Evolutionary conservation across 345 rosid species (phyloP).

Genomic region (Erysimum cheiranthoides): DNA sequence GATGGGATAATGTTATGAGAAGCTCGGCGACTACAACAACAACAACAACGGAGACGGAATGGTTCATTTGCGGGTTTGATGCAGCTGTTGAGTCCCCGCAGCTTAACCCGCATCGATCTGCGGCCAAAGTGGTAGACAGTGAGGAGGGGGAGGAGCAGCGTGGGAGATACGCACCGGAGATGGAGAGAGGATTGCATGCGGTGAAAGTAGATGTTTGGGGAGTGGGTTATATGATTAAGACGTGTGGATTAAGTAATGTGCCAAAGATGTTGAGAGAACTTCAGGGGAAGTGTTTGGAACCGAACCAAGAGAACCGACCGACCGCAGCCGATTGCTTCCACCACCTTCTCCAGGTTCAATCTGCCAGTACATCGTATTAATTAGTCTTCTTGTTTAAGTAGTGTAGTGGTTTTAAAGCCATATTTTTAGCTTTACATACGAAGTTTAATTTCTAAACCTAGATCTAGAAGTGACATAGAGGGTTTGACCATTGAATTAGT

Average conservation of each 20-base stretch:
- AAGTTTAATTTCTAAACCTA: conserved; percentile 15
- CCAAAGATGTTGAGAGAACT: conserved; percentile 85
- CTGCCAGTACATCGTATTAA: conserved; percentile 49
- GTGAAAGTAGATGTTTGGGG: conserved; percentile 99
- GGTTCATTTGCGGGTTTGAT: conserved; percentile 88
- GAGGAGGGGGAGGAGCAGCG: conserved; percentile 52
- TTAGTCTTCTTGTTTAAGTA: not conserved
- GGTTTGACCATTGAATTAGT: not conserved
- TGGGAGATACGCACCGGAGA: conserved; percentile 82
- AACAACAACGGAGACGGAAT: conserved; percentile 62
- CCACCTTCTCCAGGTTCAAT: conserved; percentile 87
- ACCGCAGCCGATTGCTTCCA: conserved; percentile 98
- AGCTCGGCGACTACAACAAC: conserved; percentile 6
- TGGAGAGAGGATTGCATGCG: conserved; percentile 90
- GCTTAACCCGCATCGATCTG: conserved; percentile 58
- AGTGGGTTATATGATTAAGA: conserved; percentile 77
- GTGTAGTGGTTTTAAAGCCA: not conserved
- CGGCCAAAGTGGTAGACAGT: not conserved
- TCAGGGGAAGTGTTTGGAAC: conserved; percentile 83
- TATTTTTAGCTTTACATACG: not conserved
- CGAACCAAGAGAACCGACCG: conserved; percentile 89
- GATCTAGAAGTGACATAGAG: not conserved
- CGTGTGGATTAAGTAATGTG: conserved; percentile 64
- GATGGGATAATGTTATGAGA: conserved; percentile 84
- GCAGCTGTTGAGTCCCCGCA: conserved; percentile 83